Evolutionary conservation across 2,329 filamentous ascomycete species (phyloP).

Genomic region (Corinectria fuckeliana): DNA sequence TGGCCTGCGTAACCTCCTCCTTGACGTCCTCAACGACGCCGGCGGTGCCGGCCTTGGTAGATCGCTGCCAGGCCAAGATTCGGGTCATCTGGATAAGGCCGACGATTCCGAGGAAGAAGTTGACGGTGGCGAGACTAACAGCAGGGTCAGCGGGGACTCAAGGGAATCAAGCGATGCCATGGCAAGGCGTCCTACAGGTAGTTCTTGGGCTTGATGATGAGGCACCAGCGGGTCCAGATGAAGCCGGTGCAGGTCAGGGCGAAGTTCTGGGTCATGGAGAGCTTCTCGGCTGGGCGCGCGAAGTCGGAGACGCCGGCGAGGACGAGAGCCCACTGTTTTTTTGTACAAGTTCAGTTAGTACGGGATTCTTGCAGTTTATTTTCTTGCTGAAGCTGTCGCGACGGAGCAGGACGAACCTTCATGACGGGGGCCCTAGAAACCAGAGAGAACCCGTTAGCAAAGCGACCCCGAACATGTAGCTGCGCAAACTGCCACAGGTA

Average conservation of each 20-base stretch:
- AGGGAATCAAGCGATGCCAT: too few relatives aligned
- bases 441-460: constrained; percentile 32
- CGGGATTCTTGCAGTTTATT: not conserved
- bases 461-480: not conserved
- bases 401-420: constrained; percentile 58
- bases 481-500: not conserved
- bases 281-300: constrained; percentile 86
- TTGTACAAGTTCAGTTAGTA: constrained; percentile 16
- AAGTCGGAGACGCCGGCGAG: constrained; percentile 92
- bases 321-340: constrained; percentile 83
- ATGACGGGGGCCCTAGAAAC: constrained; percentile 83
- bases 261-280: constrained; percentile 90
- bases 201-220: constrained; percentile 95
- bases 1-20: constrained; percentile 46
- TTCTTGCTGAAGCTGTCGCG: not conserved
- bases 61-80: constrained; percentile 71
- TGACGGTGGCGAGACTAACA: constrained; percentile 83
- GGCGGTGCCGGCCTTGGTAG: constrained; percentile 58
- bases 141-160: not conserved
- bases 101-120: constrained; percentile 95
- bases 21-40: constrained; percentile 49
- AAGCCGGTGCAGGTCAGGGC: constrained; percentile 89
- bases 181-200: constrained; percentile 67
- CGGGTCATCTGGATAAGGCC: constrained; percentile 82
- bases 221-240: constrained; percentile 99